phyloP scores from a whole-genome alignment of 2,329 filamentous ascomycete species.

The Claviceps pazoutovae region DNA sequence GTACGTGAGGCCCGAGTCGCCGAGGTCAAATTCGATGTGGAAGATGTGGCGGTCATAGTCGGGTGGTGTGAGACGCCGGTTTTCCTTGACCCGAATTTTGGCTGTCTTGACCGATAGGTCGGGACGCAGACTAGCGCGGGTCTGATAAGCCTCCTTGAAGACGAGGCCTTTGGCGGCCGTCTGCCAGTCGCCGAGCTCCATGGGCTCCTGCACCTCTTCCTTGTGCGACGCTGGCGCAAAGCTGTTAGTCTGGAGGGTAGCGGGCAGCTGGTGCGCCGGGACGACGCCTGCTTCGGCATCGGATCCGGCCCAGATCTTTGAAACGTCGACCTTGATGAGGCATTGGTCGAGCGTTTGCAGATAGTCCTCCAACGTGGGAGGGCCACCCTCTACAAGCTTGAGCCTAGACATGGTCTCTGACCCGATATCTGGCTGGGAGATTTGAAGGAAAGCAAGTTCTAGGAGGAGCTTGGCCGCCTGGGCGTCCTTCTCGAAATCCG shows the following conservation, averaged over 20 bases:
- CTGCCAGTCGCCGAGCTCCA: conserved; percentile 62
- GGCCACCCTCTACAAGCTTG: conserved; percentile 40
- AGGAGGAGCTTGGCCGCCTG: conserved; percentile 51
- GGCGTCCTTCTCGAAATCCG: conserved; percentile 53
- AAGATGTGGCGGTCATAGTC: conserved; percentile 98
- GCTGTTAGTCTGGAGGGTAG: conserved; percentile 61
- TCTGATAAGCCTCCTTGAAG: conserved; percentile 90
- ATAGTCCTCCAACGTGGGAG: conserved; percentile 36
- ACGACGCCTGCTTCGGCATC: conserved; percentile 33
- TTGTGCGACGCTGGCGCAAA: conserved; percentile 80
- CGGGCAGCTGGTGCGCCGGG: conserved; percentile 38
- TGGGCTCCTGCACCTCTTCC: conserved; percentile 52
- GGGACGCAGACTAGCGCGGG: conserved; percentile 59
- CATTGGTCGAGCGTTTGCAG: conserved; percentile 55
- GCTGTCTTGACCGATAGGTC: conserved; percentile 77
- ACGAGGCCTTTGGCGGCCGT: conserved; percentile 71
- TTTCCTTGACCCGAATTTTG: conserved; percentile 86
- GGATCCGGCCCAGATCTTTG: conserved; percentile 64
- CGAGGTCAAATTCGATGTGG: conserved; percentile 97
- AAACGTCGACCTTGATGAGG: conserved; percentile 60
- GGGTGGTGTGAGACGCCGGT: conserved; percentile 74
- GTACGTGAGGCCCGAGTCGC: conserved; percentile 80
- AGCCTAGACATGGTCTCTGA: conserved; percentile 53
- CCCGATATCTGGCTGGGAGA: conserved; percentile 55
- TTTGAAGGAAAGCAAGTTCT: conserved; percentile 71